Conservation (phyloP, 2,329 filamentous ascomycete genomes). For the Epichloe elymi region DNA sequence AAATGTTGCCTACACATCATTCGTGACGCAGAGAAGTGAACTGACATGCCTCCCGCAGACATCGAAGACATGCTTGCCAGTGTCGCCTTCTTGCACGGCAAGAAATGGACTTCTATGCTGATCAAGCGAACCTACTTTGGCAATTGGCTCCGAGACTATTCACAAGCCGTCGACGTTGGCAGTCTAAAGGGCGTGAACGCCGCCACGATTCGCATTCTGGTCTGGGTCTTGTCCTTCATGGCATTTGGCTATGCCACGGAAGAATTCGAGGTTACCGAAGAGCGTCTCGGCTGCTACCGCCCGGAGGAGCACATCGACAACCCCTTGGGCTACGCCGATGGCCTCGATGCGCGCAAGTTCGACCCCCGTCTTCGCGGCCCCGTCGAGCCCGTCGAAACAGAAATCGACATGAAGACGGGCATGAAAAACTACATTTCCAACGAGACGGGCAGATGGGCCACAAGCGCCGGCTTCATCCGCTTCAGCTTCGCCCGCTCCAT, state of each 20-base stretch:
- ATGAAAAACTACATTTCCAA: slow-evolving; percentile 99
- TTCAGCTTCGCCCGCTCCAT: slow-evolving; percentile 63
- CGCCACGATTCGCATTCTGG: slow-evolving; percentile 63
- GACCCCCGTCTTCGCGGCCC: slow-evolving; percentile 72
- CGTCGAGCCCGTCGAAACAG: slow-evolving; percentile 55
- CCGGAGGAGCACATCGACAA: slow-evolving; percentile 67
- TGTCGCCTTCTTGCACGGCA: slow-evolving; percentile 62
- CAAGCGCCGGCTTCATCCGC: slow-evolving; percentile 72
- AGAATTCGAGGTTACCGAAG: slow-evolving; percentile 73
- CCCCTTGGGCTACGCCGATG: slow-evolving; percentile 76
- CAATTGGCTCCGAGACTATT: slow-evolving; percentile 80
- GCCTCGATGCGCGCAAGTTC: slow-evolving; percentile 67
- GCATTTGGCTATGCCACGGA: slow-evolving; percentile 75
- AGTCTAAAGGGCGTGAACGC: slow-evolving; percentile 68
- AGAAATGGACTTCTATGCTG: slow-evolving; percentile 74
- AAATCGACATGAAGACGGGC: slow-evolving; percentile 64
- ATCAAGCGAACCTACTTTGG: slow-evolving; percentile 72
- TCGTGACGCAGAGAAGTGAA: background rate
- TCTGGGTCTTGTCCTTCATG: slow-evolving; percentile 73
- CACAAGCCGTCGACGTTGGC: slow-evolving; percentile 69
- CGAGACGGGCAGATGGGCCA: slow-evolving; percentile 76
- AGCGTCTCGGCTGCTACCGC: slow-evolving; percentile 67
- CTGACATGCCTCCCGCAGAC: slow-evolving; percentile 30
- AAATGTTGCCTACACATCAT: background rate
- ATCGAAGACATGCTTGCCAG: slow-evolving; percentile 74